Base-by-base conservation (phyloP, 2,329 filamentous ascomycete species). In the Aspergillus sp. region DNA sequence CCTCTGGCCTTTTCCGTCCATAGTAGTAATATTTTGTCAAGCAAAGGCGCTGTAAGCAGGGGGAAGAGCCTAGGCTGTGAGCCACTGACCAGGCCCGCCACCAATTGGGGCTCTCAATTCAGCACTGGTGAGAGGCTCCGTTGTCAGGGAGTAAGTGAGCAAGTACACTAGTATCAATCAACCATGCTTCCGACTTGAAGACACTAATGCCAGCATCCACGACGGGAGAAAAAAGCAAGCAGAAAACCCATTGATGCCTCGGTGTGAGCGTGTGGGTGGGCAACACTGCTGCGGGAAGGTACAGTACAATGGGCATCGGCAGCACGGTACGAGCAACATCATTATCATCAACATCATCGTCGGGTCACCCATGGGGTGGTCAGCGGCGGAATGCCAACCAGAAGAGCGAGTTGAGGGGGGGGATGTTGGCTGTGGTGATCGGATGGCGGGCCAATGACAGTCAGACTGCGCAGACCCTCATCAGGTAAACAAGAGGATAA, bases 401-500 rank as follows among this genome's bases (percentile, higher is more conserved):
- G 23, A 55, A 25, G 53, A 28, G 25, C 23, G 15, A 50, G 47
- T 30, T 15, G 25, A 7, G 30, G 23, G 15, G 30, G 23, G 23
- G 17, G 47, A 50, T 50, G 47, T 50, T 50, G 47, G 47, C 25
- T 30, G 9, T 50, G 25, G 15, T 50, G 25, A 50, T 50, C 47
- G 47, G 25, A 50, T 28, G 9, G 25, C 47, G 47, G 47, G 47
- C 47, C 47, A 60, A 60, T 63, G 41, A 62, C 28, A 53, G 32
- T 28, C 54, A 15, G 45, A 28, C 36, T 21, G 21, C 38, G 30
- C 48, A 39, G 47, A 49, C 50, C 53, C 19, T 36, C 43, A 48
- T 57, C 53, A 15, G 55, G 58, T 55, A 63, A 57, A 36, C 39
- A 50, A 30, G 15, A 52, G 39, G 59, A 61, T 60, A 57, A 64